Base-by-base conservation (phyloP, 2,329 filamentous ascomycete genomes). In the Penicillium sp. region DNA sequence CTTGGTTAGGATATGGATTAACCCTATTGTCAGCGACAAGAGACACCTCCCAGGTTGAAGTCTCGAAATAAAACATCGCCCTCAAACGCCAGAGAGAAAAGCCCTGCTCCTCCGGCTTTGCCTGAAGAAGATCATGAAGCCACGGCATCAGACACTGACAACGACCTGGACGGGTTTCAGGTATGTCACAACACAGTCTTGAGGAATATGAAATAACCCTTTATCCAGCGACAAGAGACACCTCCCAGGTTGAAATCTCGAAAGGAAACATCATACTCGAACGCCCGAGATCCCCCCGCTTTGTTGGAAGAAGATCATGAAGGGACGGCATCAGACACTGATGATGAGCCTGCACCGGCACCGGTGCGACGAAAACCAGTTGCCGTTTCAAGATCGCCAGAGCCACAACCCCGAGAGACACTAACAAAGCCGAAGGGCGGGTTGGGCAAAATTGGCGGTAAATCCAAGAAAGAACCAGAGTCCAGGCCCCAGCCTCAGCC, bases 81-180 rank as follows among this genome's bases (percentile, higher is more conserved):
- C 8, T 30, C 43, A 40, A 50, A 53, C 2, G 4, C 39, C 30
- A 54, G 35, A 12, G 41, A 40, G 38, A 54, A 43, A 44, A 45
- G 22, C n/a, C 36, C 41, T 41, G 34, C 52, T 44, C 49, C 30
- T 46, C 44, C 38, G 13, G 27, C 36, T 11, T 31, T 44, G n/a
- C 50, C 52, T 41, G 35, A 47, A n/a, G 46, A 46, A 43, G 52
- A 53, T 36, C 52, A 56, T 12, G 50, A 55, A 34, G 43, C 49
- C 34, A 54, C 58, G 48, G 55, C 49, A 49, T 47, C 53, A 38
- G 54, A 56, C 37, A 49, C 50, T 9, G 52, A 60, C 22, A n/a
- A n/a, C n/a, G n/a, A n/a, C n/a, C n/a, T n/a, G n/a, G 68, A 66
- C 49, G 69, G 70, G 43, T 69, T 73, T 45, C 62, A 72, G 64